Evolutionary conservation across 441 rosid genomes (phyloP).

Genomic region (Daphne laureola): DNA sequence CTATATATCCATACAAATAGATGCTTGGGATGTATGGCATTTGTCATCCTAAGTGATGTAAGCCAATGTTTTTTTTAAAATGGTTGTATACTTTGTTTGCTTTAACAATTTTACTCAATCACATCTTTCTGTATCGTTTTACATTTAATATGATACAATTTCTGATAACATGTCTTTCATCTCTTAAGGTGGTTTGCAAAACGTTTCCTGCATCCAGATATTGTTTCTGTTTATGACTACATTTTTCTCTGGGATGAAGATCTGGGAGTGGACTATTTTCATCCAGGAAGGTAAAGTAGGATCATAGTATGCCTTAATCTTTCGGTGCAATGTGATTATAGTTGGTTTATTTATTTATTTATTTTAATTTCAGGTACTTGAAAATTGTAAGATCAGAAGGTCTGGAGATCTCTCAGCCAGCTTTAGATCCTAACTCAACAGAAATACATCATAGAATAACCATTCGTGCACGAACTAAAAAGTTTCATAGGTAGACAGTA

Average conservation of each 20-base stretch:
- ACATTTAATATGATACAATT: neutral
- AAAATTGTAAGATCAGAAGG: slow-evolving; percentile 69
- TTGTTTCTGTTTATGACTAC: slow-evolving; percentile 76
- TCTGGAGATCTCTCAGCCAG: slow-evolving; percentile 97
- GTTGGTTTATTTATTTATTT: neutral
- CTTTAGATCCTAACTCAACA: slow-evolving; percentile 79
- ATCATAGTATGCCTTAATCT: neutral
- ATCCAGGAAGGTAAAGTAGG: slow-evolving; percentile 58
- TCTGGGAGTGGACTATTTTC: slow-evolving; percentile 71
- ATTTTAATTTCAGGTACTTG: slow-evolving; percentile 48
- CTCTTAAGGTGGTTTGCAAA: slow-evolving; percentile 92
- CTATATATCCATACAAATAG: no score
- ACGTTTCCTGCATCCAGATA: slow-evolving; percentile 89
- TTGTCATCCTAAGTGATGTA: no score
- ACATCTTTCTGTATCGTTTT: neutral
- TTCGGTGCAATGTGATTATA: slow-evolving; percentile 2
- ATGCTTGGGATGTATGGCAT: no score
- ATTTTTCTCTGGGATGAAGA: slow-evolving; percentile 97
- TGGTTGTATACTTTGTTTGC: no score
- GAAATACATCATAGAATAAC: slow-evolving; percentile 94
- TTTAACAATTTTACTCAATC: no score
- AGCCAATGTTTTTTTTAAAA: no score
- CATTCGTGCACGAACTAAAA: slow-evolving; percentile 57
- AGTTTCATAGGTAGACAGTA: slow-evolving; percentile 53
- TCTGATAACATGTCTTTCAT: neutral